Evolutionary conservation across 2,329 filamentous ascomycete genomes (phyloP), one percentile per base, ranked within the genome.

Genomic region (Plectosphaerella plurivora): DNA sequence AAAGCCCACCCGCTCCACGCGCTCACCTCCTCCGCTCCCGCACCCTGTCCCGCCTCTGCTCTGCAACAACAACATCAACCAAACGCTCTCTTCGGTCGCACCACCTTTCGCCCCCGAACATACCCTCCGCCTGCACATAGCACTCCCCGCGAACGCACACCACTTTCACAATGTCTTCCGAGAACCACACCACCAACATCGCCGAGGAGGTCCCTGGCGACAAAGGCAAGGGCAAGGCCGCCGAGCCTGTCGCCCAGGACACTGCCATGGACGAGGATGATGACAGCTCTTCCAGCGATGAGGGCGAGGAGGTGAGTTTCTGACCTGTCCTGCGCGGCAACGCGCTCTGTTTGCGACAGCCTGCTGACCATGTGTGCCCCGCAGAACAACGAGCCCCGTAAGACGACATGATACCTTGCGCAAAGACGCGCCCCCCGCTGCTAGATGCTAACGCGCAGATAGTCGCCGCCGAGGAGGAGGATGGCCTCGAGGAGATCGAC

Each of bases 401-500:
- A 54, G 57, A 59, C 37, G 22, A 22, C 47, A 60, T 8, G 65
- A 18, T 16, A 18, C 41, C 41, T 16, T n/a, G 41, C 11, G 16
- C 41, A 25, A 16, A 25, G 59, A 57, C 58, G 52, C 55, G 45
- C 52, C 49, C 36, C 47, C 35, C 37, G 33, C 39, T 12, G 4
- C 28, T 8, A 33, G 28, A 44, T 18, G 16, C 64, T 68, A 62
- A 69, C 60, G 22, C 14, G 3, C 16, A 33, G 52, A 45, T 53
- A 58, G 52, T 58, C 33, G 45, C 69, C 73, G 80, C 75, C 52
- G 86, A 87, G 61, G 88, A 89, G 50, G 87, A 88, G 45, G 90
- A 91, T 65, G 88, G 89, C 71, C 83, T 96, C 79, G 89, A 95
- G 68, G 92, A 93, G 73, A 97, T 99, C 69, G 90, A 96, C 68